phyloP scores from a whole-genome alignment of 1,284 basidiomycete species.

The Cryptococcus sp. region DNA sequence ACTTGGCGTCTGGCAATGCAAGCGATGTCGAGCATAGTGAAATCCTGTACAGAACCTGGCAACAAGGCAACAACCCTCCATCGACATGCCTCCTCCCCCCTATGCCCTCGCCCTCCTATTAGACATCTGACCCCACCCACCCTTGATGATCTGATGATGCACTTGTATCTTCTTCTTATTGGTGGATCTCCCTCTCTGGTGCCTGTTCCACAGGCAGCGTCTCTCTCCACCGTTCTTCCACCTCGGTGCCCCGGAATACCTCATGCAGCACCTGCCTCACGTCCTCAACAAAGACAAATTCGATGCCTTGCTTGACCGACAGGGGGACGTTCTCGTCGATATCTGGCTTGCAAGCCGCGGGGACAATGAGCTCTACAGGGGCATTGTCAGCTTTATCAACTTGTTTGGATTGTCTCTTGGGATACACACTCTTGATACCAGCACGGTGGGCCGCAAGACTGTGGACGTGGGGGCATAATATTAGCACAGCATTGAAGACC shows the following conservation, averaged over 20 bases:
- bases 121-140: neutral
- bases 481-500: neutral
- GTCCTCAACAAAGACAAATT: constrained; percentile 85
- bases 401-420: neutral
- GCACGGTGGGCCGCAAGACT: constrained; percentile 83
- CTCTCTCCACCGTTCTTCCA: constrained; percentile 66
- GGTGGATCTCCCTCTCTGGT: constrained; percentile 28
- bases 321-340: constrained; percentile 94
- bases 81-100: neutral
- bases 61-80: too few relatives aligned
- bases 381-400: constrained; percentile 5
- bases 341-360: constrained; percentile 79
- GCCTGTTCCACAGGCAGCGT: constrained; percentile 47
- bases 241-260: constrained; percentile 66
- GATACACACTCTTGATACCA: constrained; percentile 70
- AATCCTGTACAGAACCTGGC: too few relatives aligned
- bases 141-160: neutral
- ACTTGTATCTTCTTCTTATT: neutral
- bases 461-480: neutral
- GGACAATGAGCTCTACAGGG: constrained; percentile 62
- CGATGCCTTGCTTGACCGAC: constrained; percentile 88
- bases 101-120: neutral
- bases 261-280: constrained; percentile 81
- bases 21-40: too few relatives aligned
- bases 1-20: too few relatives aligned